A percentile compares a stretch with the other conserved stretches of the same genome.
Conservation (phyloP, 306 rosid genomes). For the Datisca glomerata region DNA sequence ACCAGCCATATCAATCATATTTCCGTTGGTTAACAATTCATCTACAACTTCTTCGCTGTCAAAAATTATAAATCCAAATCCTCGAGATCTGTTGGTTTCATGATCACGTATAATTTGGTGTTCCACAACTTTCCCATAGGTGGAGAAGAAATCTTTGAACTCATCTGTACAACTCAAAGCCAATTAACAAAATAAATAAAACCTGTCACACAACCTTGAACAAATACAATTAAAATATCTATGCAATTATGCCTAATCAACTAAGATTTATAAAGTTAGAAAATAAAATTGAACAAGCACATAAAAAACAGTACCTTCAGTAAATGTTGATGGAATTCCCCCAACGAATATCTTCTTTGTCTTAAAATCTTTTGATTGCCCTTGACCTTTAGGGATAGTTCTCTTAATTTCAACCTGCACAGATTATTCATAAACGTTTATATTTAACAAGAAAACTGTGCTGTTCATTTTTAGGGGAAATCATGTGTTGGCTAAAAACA, state of each 20-base stretch:
- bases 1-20: conserved; percentile 90
- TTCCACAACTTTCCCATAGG: conserved; percentile 64
- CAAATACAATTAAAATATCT: background rate
- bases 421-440: background rate
- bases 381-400: conserved; percentile 85
- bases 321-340: conserved; percentile 61
- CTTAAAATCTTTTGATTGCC: conserved; percentile 64
- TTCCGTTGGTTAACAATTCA: conserved; percentile 67
- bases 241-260: background rate
- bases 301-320: conserved; percentile 42
- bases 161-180: conserved; percentile 36
- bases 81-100: conserved; percentile 73
- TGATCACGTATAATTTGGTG: conserved; percentile 89
- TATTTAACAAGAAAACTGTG: no score
- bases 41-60: conserved; percentile 85
- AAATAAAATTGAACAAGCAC: background rate
- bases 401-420: conserved; percentile 83
- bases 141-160: conserved; percentile 52
- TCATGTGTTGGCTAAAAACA: no score
- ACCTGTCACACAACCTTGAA: background rate
- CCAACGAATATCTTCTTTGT: conserved; percentile 93
- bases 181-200: background rate
- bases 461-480: no score
- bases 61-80: conserved; percentile 86
- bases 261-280: no score